These are phyloP conservation scores for Podaxis sp. DNA, from an alignment of 768 basidiomycete genomes.

Conservation along the genomic window DNA sequence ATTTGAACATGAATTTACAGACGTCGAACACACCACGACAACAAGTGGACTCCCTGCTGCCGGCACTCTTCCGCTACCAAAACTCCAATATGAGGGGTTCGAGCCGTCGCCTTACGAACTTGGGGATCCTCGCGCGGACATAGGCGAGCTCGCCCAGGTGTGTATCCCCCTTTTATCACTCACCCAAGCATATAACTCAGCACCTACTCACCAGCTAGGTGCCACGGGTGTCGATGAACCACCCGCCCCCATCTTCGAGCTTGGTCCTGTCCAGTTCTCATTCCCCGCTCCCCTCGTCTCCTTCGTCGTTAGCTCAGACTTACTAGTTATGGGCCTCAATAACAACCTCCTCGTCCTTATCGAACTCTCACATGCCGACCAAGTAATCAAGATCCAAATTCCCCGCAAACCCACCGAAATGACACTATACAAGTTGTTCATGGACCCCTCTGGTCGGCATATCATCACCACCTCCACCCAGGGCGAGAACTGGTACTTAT, in stretches of 20 bases:
- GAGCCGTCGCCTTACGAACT: slow-evolving; percentile 65
- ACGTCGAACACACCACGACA: slow-evolving; percentile 80
- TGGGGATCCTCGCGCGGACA: slow-evolving; percentile 46
- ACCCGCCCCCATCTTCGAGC: slow-evolving; percentile 67
- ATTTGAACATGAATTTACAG: slow-evolving; percentile 50
- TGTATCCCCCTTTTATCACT: slow-evolving; percentile 10
- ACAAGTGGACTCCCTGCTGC: slow-evolving; percentile 38
- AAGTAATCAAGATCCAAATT: slow-evolving; percentile 78
- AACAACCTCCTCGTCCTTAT: slow-evolving; percentile 84
- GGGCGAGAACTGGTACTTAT: slow-evolving; percentile 94
- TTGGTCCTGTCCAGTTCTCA: slow-evolving; percentile 86
- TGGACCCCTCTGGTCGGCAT: slow-evolving; percentile 92
- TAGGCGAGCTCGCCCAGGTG: slow-evolving; percentile 35
- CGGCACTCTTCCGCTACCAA: slow-evolving; percentile 42
- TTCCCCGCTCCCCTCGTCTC: slow-evolving; percentile 83
- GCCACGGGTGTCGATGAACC: slow-evolving; percentile 41
- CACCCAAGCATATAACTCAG: background rate
- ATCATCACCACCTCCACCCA: slow-evolving; percentile 81
- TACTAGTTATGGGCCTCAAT: slow-evolving; percentile 79
- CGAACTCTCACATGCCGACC: slow-evolving; percentile 84
- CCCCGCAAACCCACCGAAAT: slow-evolving; percentile 74
- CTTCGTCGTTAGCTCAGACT: slow-evolving; percentile 82
- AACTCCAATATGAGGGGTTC: slow-evolving; percentile 84
- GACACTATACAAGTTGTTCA: slow-evolving; percentile 78
- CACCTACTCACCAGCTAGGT: slow-evolving; percentile 18